Percentiles rank a stretch among this genome's conserved stretches.
Evolutionary conservation across 2,329 filamentous ascomycete genomes (phyloP).

Genomic region (Apiospora pterosperma): DNA sequence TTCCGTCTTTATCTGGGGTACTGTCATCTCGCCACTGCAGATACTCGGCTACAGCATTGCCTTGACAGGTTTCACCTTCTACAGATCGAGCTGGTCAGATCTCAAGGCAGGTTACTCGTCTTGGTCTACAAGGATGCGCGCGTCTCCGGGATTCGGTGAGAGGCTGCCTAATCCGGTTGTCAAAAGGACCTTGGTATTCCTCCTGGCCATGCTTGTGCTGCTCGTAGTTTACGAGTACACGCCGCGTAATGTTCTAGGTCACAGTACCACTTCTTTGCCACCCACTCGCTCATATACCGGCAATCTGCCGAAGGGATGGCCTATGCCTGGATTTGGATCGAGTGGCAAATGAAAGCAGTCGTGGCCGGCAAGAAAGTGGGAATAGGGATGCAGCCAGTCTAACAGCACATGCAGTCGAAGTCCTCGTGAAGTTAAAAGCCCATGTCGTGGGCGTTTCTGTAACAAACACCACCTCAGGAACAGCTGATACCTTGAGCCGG

Average conservation of each 20-base stretch:
- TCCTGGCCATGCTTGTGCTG: background rate
- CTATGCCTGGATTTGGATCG: background rate
- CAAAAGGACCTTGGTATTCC: background rate
- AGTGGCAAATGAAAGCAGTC: background rate
- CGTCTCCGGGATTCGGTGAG: background rate
- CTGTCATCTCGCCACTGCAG: slow-evolving; percentile 67
- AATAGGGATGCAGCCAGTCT: background rate
- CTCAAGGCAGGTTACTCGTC: slow-evolving; percentile 2
- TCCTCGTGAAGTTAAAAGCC: background rate
- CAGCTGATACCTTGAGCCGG: background rate
- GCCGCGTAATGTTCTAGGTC: background rate
- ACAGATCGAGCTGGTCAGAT: slow-evolving; percentile 33
- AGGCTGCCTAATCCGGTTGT: background rate
- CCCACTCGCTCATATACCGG: background rate
- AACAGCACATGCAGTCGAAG: background rate
- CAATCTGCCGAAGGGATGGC: background rate
- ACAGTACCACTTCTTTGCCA: background rate
- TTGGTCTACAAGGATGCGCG: background rate
- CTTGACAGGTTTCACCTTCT: slow-evolving; percentile 46
- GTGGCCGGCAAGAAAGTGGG: background rate
- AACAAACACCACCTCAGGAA: background rate
- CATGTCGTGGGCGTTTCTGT: background rate
- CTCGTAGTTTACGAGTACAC: background rate
- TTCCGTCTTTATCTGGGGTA: slow-evolving; percentile 76
- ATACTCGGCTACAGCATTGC: slow-evolving; percentile 76